phyloP scores from a whole-genome alignment of 306 rosid species.

The Oxytropis ochrocephala region DNA sequence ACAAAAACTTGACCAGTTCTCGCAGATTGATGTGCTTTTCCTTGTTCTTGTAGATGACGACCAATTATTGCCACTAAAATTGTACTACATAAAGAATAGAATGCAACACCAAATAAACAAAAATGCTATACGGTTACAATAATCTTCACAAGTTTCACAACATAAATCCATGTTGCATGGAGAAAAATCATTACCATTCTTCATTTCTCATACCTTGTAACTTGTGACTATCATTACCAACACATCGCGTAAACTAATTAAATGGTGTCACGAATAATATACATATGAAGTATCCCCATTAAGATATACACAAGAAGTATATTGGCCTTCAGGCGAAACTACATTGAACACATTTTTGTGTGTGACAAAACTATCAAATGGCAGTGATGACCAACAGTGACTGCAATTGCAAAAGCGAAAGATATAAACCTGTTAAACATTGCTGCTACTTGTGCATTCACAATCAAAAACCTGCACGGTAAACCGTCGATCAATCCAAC shows the following conservation, averaged over 20 bases:
- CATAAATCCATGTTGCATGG: slow-evolving; percentile 31
- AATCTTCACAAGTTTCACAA: neutral
- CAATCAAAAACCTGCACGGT: slow-evolving; percentile 29
- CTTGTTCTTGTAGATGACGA: slow-evolving; percentile 3
- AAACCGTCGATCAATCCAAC: slow-evolving; percentile 21
- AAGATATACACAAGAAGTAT: slow-evolving; percentile 62
- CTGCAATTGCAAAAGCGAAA: slow-evolving; percentile 48
- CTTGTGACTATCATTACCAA: slow-evolving; percentile 33
- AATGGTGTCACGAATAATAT: slow-evolving; percentile 48
- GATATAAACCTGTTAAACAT: slow-evolving; percentile 39
- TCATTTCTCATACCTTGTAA: slow-evolving; percentile 39
- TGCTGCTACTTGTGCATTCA: slow-evolving; percentile 39
- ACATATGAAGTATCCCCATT: slow-evolving; percentile 55
- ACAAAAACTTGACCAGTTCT: neutral
- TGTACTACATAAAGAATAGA: slow-evolving; percentile 13
- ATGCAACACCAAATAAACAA: slow-evolving; percentile 21
- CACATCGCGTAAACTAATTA: slow-evolving; percentile 30
- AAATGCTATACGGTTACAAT: slow-evolving; percentile 4
- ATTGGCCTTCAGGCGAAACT: slow-evolving; percentile 46
- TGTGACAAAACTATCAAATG: slow-evolving; percentile 46
- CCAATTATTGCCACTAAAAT: slow-evolving; percentile 10
- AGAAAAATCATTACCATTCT: slow-evolving; percentile 36
- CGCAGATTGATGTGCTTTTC: slow-evolving; percentile 12
- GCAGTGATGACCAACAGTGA: slow-evolving; percentile 32
- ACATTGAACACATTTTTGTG: slow-evolving; percentile 49